Conservation (phyloP, 2,329 filamentous ascomycete genomes). For the Claviceps paspali region DNA sequence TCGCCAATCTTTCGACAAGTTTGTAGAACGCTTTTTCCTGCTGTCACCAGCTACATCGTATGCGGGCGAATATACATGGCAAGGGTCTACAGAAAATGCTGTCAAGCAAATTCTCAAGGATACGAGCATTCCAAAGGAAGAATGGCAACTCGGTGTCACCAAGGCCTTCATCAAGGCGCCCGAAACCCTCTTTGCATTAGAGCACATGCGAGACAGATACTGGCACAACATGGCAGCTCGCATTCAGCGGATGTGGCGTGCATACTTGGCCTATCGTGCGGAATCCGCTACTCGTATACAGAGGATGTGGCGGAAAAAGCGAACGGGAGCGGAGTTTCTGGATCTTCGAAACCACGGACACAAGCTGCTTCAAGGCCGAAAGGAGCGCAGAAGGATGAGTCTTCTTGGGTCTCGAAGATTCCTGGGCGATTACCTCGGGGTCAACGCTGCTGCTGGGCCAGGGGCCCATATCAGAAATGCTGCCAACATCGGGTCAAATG, state of each 20-base stretch:
- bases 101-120: constrained; percentile 90
- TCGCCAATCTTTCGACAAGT: constrained; percentile 93
- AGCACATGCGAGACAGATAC: constrained; percentile 94
- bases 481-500: constrained; percentile 54
- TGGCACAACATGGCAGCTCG: constrained; percentile 99
- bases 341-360: constrained; percentile 82
- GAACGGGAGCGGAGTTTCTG: constrained; percentile 76
- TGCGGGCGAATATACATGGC: constrained; percentile 94
- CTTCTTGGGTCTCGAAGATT: constrained; percentile 82
- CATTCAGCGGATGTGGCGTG: constrained; percentile 94
- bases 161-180: constrained; percentile 98
- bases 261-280: constrained; percentile 80
- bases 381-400: constrained; percentile 84
- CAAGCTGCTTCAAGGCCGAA: constrained; percentile 63
- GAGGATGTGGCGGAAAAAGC: constrained; percentile 87
- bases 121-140: constrained; percentile 84
- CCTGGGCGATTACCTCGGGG: constrained; percentile 84
- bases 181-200: constrained; percentile 88
- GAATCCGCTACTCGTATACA: constrained; percentile 93
- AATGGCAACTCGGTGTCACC: constrained; percentile 92
- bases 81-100: constrained; percentile 72
- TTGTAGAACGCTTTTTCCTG: constrained; percentile 92
- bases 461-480: constrained; percentile 67
- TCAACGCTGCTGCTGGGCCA: constrained; percentile 65
- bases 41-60: constrained; percentile 90